Evolutionary conservation across 179 eudicot species (phyloP).

Genomic region (Beta lomatogona): DNA sequence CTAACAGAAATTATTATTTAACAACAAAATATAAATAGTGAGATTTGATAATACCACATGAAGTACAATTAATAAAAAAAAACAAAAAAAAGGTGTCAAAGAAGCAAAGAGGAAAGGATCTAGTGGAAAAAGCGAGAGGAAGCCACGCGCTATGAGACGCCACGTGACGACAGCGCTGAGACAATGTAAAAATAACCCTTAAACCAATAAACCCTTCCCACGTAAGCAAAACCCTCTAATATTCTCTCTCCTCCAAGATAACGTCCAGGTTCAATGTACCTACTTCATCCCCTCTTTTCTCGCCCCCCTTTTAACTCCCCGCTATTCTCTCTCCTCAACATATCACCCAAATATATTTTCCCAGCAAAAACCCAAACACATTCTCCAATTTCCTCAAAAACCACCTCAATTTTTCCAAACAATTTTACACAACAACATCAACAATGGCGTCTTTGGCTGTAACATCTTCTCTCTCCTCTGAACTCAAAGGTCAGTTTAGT

Average conservation of each 20-base stretch:
- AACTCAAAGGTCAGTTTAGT: conserved; percentile 48
- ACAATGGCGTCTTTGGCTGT: conserved; percentile 57
- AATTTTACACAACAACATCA: neutral
- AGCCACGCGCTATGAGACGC: conserved; percentile 26
- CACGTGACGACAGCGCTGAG: conserved; percentile 54
- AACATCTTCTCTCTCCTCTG: conserved; percentile 46
- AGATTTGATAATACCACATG: no score
- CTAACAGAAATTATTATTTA: no score
- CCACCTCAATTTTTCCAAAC: neutral
- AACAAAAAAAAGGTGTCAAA: neutral
- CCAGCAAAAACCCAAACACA: neutral
- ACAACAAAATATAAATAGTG: no score
- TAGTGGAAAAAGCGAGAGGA: neutral
- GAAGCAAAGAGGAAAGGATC: neutral
- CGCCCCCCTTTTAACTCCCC: conserved; percentile 27
- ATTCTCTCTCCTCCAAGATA: conserved; percentile 21
- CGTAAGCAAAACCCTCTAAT: conserved; percentile 18
- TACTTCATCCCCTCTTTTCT: conserved; percentile 21
- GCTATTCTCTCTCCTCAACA: neutral
- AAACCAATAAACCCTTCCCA: conserved; percentile 35
- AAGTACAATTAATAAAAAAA: no score
- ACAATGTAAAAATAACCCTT: neutral
- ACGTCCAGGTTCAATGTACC: conserved; percentile 95
- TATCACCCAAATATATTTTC: neutral
- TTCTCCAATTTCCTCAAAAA: neutral